A percentile compares a stretch with the other conserved stretches of the same genome.
These are phyloP conservation scores for Aspergillus brasiliensis DNA, from an alignment of 2,329 filamentous ascomycete genomes.

Conservation along the genomic window DNA sequence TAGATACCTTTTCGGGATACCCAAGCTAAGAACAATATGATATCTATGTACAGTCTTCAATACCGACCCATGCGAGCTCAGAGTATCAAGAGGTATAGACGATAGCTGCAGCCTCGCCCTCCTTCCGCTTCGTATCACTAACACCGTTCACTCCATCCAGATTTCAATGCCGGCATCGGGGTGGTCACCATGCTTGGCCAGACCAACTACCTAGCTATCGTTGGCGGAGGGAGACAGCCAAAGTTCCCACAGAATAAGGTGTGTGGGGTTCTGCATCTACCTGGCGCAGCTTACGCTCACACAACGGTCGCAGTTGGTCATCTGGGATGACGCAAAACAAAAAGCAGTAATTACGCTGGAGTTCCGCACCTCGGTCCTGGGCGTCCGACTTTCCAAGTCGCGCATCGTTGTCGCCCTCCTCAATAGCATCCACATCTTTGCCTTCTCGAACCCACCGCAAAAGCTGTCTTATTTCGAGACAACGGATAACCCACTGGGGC, in stretches of 20 bases:
- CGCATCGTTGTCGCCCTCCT: slow-evolving; percentile 79
- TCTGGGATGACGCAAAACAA: slow-evolving; percentile 87
- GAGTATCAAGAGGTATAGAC: slow-evolving; percentile 59
- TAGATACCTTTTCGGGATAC: slow-evolving; percentile 4
- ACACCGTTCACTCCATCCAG: slow-evolving; percentile 39
- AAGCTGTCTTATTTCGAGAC: slow-evolving; percentile 80
- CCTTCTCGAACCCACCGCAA: slow-evolving; percentile 71
- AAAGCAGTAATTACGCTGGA: slow-evolving; percentile 76
- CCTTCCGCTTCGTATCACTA: background rate
- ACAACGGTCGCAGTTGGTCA: slow-evolving; percentile 58
- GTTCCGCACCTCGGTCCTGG: slow-evolving; percentile 76
- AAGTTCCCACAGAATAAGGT: slow-evolving; percentile 88
- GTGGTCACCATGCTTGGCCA: slow-evolving; percentile 84
- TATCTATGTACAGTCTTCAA: slow-evolving; percentile 62
- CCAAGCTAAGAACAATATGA: slow-evolving; percentile 20
- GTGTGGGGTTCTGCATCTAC: slow-evolving; percentile 11
- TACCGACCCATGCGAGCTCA: slow-evolving; percentile 70
- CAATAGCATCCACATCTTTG: slow-evolving; percentile 79
- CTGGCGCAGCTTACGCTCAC: background rate
- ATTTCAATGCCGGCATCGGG: slow-evolving; percentile 80
- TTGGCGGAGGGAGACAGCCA: slow-evolving; percentile 82
- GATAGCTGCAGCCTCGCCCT: background rate
- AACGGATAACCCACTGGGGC: slow-evolving; percentile 76
- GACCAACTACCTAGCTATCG: slow-evolving; percentile 83
- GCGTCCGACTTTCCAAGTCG: slow-evolving; percentile 73